phyloP scores from a whole-genome alignment of 192 early-diverging fungal species.

The Spinellus fusiger region DNA sequence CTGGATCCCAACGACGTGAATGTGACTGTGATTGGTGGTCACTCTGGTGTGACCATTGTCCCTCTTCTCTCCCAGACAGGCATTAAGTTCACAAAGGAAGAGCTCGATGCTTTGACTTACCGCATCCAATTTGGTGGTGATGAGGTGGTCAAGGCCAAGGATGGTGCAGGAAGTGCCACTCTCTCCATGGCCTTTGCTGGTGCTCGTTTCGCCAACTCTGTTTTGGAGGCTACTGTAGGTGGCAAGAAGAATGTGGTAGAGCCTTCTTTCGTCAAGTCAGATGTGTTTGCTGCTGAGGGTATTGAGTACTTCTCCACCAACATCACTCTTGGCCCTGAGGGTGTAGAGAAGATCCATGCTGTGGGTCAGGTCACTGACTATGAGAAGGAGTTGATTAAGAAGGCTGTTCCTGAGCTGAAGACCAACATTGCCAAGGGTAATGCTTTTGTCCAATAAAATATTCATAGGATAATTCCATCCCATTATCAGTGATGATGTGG shows the following conservation, averaged over 20 bases:
- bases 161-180: conserved; percentile 86
- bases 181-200: conserved; percentile 88
- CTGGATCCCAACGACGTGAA: conserved; percentile 63
- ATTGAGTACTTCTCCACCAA: conserved; percentile 75
- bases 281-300: conserved; percentile 43
- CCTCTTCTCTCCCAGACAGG: conserved; percentile 84
- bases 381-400: conserved; percentile 81
- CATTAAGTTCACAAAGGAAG: conserved; percentile 68
- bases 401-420: conserved; percentile 85
- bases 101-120: conserved; percentile 87
- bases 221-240: conserved; percentile 73
- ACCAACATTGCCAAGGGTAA: conserved; percentile 88
- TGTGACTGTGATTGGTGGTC: conserved; percentile 91
- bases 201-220: conserved; percentile 85
- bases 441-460: background rate
- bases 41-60: conserved; percentile 96
- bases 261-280: conserved; percentile 79
- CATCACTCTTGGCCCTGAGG: conserved; percentile 74
- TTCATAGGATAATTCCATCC: conserved; percentile 8
- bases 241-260: conserved; percentile 83
- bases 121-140: conserved; percentile 99
- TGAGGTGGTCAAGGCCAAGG: conserved; percentile 99
- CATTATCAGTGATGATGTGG: background rate
- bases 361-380: conserved; percentile 73
- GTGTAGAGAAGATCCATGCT: conserved; percentile 82